Evolutionary conservation across 345 rosid genomes (phyloP), one percentile per base, ranked within the genome.

Genomic region (Salix purpurea): DNA sequence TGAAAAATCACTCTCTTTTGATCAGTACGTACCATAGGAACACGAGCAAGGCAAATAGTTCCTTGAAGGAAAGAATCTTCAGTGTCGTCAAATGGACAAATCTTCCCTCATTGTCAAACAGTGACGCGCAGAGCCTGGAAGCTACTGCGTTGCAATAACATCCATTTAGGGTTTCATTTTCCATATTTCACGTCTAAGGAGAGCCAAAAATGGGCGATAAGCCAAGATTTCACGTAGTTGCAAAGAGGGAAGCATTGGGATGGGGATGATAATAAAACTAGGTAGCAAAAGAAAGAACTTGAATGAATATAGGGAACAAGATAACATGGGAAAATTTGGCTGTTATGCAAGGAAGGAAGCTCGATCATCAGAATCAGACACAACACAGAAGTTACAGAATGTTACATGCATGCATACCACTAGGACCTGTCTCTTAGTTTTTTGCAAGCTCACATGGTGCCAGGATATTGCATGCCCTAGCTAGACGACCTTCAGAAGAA

Each of bases 271-370:
- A 7, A n/a, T 40, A 30, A 28, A 19, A 67, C 6, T 26, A 34
- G 1, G 6, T 34, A 26, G 24, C 32, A 40, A 28, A 46, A 16
- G 18, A 16, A 18, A 50, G 21, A 6, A 50, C 6, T 18, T 48
- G n/a, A 16, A 23, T 24, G 61, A 18, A 71, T 71, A 24, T 26
- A 26, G 52, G 71, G 76, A 74, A 74, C 83, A 83, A 39, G 71
- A 74, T 23, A 74, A 74, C 65, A 77, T 83, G 83, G 73, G 42
- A 66, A 65, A 66, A 34, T 60, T 44, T 70, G 64, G 82, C 58
- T 46, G 21, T 69, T 69, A 46, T 69, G 24, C 1, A 13, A 24
- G 26, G 65, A 15, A 11, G 50, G 23, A 34, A 34, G 30, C 6
- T 16, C 32, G 32, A 30, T 30, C 6, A 67, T 16, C 42, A 34